Conservation (phyloP, 371 early-diverging fungal species). For the Saksenaea oblongispora region DNA sequence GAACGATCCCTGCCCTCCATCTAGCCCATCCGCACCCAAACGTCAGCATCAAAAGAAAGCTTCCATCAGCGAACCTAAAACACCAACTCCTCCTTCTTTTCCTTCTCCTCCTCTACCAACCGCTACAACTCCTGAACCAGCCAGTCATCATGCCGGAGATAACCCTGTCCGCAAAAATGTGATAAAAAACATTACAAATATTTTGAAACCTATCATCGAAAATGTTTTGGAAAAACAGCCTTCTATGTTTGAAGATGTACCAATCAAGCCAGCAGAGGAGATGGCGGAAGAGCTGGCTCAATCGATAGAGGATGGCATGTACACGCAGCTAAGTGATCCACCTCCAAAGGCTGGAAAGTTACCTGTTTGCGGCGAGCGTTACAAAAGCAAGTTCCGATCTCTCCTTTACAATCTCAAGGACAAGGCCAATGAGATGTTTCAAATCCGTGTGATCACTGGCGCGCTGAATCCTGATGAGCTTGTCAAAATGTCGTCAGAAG, state of each 20-base stretch:
- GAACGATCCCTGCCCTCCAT: conserved; percentile 6
- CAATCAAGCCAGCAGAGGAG: conserved; percentile 10
- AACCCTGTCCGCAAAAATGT: conserved; percentile 61
- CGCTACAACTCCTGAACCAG: conserved; percentile 1
- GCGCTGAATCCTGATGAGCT: conserved; percentile 61
- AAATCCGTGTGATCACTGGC: conserved; percentile 66
- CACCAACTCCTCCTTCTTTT: conserved; percentile 7
- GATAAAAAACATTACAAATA: conserved; percentile 50
- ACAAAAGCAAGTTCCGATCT: conserved; percentile 77
- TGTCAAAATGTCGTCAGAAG: conserved; percentile 72
- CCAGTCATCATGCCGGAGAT: conserved; percentile 33
- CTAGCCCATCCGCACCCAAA: conserved; percentile 8
- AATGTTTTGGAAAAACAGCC: conserved; percentile 30
- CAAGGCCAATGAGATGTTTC: conserved; percentile 68
- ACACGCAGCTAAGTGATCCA: conserved; percentile 32
- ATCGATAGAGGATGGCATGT: conserved; percentile 42
- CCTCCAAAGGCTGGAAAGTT: conserved; percentile 9
- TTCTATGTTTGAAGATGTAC: conserved; percentile 20
- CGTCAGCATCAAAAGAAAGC: neutral
- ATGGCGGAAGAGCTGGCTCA: conserved; percentile 28
- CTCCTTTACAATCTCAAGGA: conserved; percentile 78
- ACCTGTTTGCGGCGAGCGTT: conserved; percentile 51
- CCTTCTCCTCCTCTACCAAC: too few species aligned
- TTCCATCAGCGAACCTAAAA: conserved; percentile 10
- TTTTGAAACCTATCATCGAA: conserved; percentile 33